Evolutionary conservation across 2,329 filamentous ascomycete species (phyloP), one percentile per base, ranked within the genome.

Genomic region (Chaetothyriales sp.): DNA sequence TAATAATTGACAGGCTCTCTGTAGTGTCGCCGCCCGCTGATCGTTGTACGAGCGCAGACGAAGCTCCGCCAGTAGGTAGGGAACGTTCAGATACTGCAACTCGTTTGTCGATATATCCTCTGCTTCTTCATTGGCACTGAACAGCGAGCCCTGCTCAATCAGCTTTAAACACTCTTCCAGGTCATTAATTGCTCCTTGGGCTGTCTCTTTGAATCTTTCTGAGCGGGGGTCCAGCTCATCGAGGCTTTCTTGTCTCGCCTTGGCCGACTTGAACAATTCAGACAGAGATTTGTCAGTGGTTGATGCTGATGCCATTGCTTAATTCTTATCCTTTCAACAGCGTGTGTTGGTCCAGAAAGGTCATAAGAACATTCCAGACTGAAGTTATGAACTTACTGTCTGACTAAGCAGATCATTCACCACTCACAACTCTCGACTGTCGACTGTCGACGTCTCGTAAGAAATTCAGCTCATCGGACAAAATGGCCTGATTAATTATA

Each of bases 91-190:
- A 65, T 90, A 84, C 69, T 87, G 86, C 28, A 98, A 70, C 62
- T 94, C 83, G n/a, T 77, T 75, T 1, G 90, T 93, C 12, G 85
- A 73, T 28, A 95, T 71, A 68, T 98, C 92, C 55, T 98, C 92
- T 42, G 90, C 68, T 0, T 78, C 77, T 67, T 98, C 92, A 67
- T 98, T 98, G 36, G 81, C 75, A 59, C 87, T 95, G 75, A 96
- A 96, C 49, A 98, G 73, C 0, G 85, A 83, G 22, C 92, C 73
- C 53, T 79, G 75, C 57, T 79, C 73, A 56, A 86, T 79, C 51
- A 85, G 77, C 53, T 78, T 72, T 52, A 83, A 73, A 65, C 85
- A 89, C 65, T 84, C 74, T 61, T 84, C 74, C n/a, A 60, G 51
- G 25, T 49, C 53, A 43, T 53, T 46, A 36, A 55, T 51, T 43